These are phyloP conservation scores for Tuber umbilicatum DNA, from an alignment of 495 filamentous ascomycete genomes.

Conservation along the genomic window DNA sequence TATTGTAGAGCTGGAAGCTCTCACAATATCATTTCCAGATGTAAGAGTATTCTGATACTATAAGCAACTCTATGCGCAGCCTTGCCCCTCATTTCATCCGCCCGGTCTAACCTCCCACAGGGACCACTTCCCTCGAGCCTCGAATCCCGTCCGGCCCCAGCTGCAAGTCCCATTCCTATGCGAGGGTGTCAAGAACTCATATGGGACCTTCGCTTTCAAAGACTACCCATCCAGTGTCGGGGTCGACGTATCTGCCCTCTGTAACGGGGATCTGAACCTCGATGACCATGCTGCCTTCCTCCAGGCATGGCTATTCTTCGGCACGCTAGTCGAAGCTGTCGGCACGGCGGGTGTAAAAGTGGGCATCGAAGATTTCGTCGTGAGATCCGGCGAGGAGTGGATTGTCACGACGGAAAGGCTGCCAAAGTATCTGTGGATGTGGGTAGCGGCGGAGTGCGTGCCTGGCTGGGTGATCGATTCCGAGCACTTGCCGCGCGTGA, in stretches of 20 bases:
- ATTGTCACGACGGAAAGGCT: background rate
- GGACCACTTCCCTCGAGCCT: conserved; percentile 10
- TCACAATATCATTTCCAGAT: background rate
- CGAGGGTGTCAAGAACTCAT: background rate
- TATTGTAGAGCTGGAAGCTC: background rate
- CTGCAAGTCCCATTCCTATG: conserved; percentile 8
- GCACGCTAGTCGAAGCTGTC: conserved; percentile 2
- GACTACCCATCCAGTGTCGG: conserved; percentile 3
- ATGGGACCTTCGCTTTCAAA: background rate
- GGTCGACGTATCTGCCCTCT: background rate
- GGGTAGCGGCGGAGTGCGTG: conserved; percentile 5
- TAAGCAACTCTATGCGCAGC: background rate
- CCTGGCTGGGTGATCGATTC: conserved; percentile 12
- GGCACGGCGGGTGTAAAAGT: background rate
- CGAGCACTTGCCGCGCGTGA: conserved; percentile 5
- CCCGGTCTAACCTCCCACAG: conserved; percentile 13
- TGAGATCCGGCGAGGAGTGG: background rate
- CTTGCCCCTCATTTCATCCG: background rate
- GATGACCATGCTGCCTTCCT: conserved; percentile 7
- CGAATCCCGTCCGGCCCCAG: background rate
- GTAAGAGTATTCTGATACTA: background rate
- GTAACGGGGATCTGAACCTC: background rate
- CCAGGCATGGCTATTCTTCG: conserved; percentile 15
- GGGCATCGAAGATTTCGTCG: background rate
- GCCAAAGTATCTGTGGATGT: conserved; percentile 9